phyloP scores from a whole-genome alignment of 495 filamentous ascomycete genomes.

The Xylaria cubensis region DNA sequence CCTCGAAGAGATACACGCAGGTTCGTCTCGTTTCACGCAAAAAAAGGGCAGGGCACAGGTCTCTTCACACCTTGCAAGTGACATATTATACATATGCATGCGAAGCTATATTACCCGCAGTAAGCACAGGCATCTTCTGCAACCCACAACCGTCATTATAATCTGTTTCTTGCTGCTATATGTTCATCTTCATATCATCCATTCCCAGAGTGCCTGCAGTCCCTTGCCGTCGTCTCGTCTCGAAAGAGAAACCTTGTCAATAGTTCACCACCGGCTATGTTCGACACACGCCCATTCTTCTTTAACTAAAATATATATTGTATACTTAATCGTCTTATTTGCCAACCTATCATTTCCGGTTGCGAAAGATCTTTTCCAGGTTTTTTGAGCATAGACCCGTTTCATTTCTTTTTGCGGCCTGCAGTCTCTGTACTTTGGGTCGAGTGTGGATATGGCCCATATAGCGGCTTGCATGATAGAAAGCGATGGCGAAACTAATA shows the following conservation, averaged over 20 bases:
- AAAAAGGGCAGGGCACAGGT: slow-evolving; percentile 18
- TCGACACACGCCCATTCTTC: slow-evolving; percentile 4
- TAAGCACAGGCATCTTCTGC: slow-evolving; percentile 38
- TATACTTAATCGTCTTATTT: slow-evolving; percentile 23
- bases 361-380: slow-evolving; percentile 5
- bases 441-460: slow-evolving; percentile 53
- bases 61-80: slow-evolving; percentile 7
- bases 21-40: slow-evolving; percentile 19
- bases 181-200: slow-evolving; percentile 32
- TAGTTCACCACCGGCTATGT: slow-evolving; percentile 30
- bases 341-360: slow-evolving; percentile 24
- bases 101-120: slow-evolving; percentile 36
- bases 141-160: slow-evolving; percentile 28
- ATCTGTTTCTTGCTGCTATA: slow-evolving; percentile 30
- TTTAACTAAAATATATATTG: slow-evolving; percentile 21
- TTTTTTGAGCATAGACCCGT: slow-evolving; percentile 33
- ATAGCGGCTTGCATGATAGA: slow-evolving; percentile 56
- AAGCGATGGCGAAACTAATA: slow-evolving; percentile 42
- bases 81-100: slow-evolving; percentile 20
- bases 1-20: slow-evolving; percentile 10
- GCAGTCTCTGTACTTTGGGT: slow-evolving; percentile 35
- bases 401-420: slow-evolving; percentile 31
- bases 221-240: slow-evolving; percentile 30
- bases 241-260: slow-evolving; percentile 8
- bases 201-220: slow-evolving; percentile 34